Evolutionary conservation across 805 yeast species (phyloP).

Genomic region (Middelhovenomyces tepae): DNA sequence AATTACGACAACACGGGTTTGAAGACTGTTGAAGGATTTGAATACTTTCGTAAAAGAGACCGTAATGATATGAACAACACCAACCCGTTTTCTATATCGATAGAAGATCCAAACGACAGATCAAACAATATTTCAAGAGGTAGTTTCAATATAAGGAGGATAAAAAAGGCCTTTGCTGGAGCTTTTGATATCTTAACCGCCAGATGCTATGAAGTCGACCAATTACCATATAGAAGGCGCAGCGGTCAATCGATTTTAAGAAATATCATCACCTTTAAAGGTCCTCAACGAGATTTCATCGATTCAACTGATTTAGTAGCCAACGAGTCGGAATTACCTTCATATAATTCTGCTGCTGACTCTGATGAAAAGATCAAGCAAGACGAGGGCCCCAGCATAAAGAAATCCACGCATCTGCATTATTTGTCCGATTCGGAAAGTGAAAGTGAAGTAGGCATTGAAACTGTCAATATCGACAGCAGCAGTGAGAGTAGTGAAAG

Average conservation of each 20-base stretch:
- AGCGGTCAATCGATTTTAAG: constrained; percentile 70
- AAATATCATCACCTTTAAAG: constrained; percentile 65
- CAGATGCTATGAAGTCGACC: constrained; percentile 64
- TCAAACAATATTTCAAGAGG: constrained; percentile 81
- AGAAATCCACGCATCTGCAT: too few relatives aligned
- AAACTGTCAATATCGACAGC: too few relatives aligned
- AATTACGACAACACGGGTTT: constrained; percentile 74
- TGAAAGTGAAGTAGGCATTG: too few relatives aligned
- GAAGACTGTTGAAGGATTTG: constrained; percentile 49
- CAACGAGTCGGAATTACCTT: constrained; percentile 7
- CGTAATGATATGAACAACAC: constrained; percentile 43
- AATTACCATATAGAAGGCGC: constrained; percentile 56
- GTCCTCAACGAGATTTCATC: constrained; percentile 65
- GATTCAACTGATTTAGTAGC: constrained; percentile 31
- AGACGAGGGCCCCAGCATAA: neutral
- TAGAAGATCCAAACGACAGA: constrained; percentile 84
- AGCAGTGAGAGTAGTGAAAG: too few relatives aligned
- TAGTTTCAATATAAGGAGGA: constrained; percentile 67
- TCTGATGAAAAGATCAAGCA: neutral
- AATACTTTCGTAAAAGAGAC: constrained; percentile 50
- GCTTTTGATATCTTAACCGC: constrained; percentile 72
- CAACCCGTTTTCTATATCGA: constrained; percentile 57
- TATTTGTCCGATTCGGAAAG: too few relatives aligned
- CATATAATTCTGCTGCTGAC: neutral
- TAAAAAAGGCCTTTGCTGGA: constrained; percentile 81